Evolutionary conservation across 2,329 filamentous ascomycete species (phyloP).

Genomic region (Colletotrichum lini): DNA sequence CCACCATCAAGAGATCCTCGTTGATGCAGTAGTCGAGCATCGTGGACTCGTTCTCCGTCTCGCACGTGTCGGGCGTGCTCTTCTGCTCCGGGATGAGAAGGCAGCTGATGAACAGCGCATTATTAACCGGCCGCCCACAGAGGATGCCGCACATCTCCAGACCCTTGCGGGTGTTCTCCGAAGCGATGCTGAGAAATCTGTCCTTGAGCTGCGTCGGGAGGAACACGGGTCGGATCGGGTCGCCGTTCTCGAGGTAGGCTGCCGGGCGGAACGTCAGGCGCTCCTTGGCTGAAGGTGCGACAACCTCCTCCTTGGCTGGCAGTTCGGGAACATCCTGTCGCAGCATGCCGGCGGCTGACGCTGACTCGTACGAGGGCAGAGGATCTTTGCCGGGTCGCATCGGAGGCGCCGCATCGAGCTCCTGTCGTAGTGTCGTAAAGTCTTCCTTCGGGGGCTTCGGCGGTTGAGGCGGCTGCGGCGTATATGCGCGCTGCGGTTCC

Average conservation of each 20-base stretch:
- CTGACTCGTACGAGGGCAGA: conserved; percentile 23
- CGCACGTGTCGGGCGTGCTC: conserved; percentile 92
- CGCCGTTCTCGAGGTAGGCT: conserved; percentile 91
- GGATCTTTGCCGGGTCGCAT: conserved; percentile 35
- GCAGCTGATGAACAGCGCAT: conserved; percentile 91
- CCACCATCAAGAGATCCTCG: conserved; percentile 87
- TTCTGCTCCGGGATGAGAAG: conserved; percentile 93
- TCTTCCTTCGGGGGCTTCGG: conserved; percentile 52
- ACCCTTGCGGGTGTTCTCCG: conserved; percentile 82
- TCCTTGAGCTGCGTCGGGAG: conserved; percentile 82
- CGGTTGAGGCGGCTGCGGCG: conserved; percentile 49
- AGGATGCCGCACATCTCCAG: conserved; percentile 97
- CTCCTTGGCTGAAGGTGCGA: conserved; percentile 61
- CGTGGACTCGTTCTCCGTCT: conserved; percentile 88
- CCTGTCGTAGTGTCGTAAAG: conserved; percentile 21
- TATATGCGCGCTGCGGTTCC: conserved; percentile 36
- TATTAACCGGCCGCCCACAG: conserved; percentile 90
- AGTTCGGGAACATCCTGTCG: conserved; percentile 47
- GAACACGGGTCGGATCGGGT: conserved; percentile 89
- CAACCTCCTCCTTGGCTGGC: conserved; percentile 54
- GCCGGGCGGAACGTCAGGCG: conserved; percentile 85
- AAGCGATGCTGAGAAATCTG: conserved; percentile 81
- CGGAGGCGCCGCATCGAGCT: conserved; percentile 36
- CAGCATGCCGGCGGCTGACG: conserved; percentile 7
- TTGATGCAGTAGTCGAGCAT: conserved; percentile 92